Percentiles rank a stretch among this genome's conserved stretches.
These are phyloP conservation scores for Flagelloscypha sp. DNA, from an alignment of 768 basidiomycete genomes.

Conservation along the genomic window DNA sequence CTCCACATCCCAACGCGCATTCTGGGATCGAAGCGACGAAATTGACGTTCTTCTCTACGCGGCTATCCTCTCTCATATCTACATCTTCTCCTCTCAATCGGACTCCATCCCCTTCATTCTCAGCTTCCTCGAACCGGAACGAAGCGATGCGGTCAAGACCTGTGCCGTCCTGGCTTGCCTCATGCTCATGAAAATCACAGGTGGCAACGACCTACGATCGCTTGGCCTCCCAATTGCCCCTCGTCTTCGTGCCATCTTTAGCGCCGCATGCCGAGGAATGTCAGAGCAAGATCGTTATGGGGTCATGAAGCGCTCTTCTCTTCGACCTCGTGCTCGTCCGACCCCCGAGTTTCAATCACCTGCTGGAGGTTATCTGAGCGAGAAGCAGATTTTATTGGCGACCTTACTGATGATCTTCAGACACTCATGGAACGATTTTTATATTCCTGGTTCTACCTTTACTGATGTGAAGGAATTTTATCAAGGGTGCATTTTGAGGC, in stretches of 20 bases:
- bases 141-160: slow-evolving; percentile 75
- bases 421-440: no score
- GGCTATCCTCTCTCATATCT: slow-evolving; percentile 66
- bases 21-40: slow-evolving; percentile 65
- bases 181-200: slow-evolving; percentile 33
- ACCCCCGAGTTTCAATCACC: no score
- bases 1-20: slow-evolving; percentile 32
- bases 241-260: slow-evolving; percentile 50
- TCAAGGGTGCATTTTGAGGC: no score
- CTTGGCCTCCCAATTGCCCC: slow-evolving; percentile 35
- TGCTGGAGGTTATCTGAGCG: no score
- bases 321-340: no score
- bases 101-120: slow-evolving; percentile 55
- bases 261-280: no score
- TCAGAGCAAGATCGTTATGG: slow-evolving; percentile 56
- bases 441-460: no score
- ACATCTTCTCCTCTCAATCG: slow-evolving; percentile 57
- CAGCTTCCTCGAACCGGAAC: slow-evolving; percentile 64
- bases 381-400: no score
- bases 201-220: slow-evolving; percentile 46
- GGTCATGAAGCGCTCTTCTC: slow-evolving; percentile 40
- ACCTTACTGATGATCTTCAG: no score
- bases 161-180: slow-evolving; percentile 67
- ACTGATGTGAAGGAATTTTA: no score
- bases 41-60: slow-evolving; percentile 71